These are phyloP conservation scores for Aethionema arabicum DNA, from an alignment of 345 rosid species.

Conservation along the genomic window DNA sequence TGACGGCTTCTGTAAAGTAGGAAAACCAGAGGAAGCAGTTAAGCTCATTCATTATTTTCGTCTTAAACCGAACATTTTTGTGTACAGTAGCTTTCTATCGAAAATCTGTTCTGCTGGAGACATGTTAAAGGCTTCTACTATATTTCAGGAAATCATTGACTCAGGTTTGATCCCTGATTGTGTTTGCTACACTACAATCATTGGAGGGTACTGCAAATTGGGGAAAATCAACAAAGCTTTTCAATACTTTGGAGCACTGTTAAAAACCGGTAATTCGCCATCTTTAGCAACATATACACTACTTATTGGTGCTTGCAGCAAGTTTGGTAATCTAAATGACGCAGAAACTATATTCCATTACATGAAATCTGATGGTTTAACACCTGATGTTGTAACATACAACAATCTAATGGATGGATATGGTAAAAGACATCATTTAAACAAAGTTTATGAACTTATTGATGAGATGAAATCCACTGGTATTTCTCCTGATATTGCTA, in stretches of 20 bases:
- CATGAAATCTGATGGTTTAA: constrained; percentile 35
- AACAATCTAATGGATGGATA: constrained; percentile 48
- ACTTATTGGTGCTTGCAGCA: constrained; percentile 46
- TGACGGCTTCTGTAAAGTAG: constrained; percentile 47
- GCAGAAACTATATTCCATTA: constrained; percentile 40
- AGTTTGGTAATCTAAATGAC: constrained; percentile 35
- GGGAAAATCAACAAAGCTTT: constrained; percentile 40
- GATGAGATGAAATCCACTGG: constrained; percentile 46
- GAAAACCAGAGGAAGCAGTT: constrained; percentile 44
- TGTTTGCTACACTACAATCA: constrained; percentile 47
- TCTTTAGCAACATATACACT: constrained; percentile 45
- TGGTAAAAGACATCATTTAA: constrained; percentile 46
- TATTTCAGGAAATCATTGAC: constrained; percentile 46
- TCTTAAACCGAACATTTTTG: constrained; percentile 46
- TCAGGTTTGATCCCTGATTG: constrained; percentile 48
- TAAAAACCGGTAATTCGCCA: constrained; percentile 44
- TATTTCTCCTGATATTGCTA: constrained; percentile 48
- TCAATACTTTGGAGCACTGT: constrained; percentile 44
- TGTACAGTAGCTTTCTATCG: constrained; percentile 50
- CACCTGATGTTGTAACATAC: constrained; percentile 46
- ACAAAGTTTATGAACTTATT: constrained; percentile 47
- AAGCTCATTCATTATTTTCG: constrained; percentile 39
- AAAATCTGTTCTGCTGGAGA: constrained; percentile 41
- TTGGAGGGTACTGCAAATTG: constrained; percentile 44
- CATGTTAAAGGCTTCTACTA: constrained; percentile 43